Base-by-base conservation (phyloP, 2,329 filamentous ascomycete genomes). In the Sclerotinia subarctica region DNA sequence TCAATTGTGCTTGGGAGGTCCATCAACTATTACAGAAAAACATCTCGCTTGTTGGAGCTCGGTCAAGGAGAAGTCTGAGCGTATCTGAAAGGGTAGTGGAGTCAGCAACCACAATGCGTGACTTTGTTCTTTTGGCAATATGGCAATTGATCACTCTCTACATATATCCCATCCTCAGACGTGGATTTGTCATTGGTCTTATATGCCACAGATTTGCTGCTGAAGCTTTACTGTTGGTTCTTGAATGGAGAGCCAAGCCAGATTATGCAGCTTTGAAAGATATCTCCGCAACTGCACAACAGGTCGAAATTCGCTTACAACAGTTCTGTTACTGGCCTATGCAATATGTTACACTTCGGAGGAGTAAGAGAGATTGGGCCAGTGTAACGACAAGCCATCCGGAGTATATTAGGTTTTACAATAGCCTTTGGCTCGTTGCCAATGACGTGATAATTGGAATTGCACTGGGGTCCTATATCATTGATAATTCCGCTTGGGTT, bases 251-350 rank as follows among this genome's bases (percentile, higher is more conserved):
- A 46, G 84, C 88, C 32, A 87, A 90, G 58, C 90, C 92, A 10
- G 89, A 90, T 53, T 90, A 89, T 62, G 89, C 93, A 52, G 95
- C 95, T 0, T 81, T 99, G 67, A 98, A 98, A 78, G 95, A 99
- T 77, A 88, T 98, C 56, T 98, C 94, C 44, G 95, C 95, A 19
- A 98, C 94, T 0, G 95, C 95, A 32, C 95, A 99, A 78, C 95
- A 99, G 79, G 89, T 99, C 47, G 95, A 99, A 79, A 97, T 99
- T 72, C 91, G 95, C 6, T 84, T 99, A 29, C 93, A 98, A 77
- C 95, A 99, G 77, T 98, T 98, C 77, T 98, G 94, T 79, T 99
- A 99, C 78, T 98, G 94, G 94, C 96, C 95, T 2, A 93, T 96
- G 79, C 94, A 99, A 78, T 97, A 98, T 77, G 85, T 94, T 54